Conservation (phyloP, 2,329 filamentous ascomycete species). For the Penicillium corylophilum region DNA sequence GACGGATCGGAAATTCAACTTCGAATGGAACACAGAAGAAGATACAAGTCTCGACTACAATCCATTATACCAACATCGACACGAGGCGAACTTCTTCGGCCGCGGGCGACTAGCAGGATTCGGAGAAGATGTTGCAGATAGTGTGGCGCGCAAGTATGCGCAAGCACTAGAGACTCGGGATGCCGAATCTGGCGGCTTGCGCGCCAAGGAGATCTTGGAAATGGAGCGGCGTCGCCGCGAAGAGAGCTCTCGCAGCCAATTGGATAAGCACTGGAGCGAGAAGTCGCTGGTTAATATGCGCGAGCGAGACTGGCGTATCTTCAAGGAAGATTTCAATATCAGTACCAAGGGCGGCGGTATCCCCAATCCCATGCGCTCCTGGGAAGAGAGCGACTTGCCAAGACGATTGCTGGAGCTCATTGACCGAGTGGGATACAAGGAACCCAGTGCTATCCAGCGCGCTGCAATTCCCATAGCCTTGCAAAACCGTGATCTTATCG, state of each 20-base stretch:
- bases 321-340: conserved; percentile 99
- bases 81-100: conserved; percentile 68
- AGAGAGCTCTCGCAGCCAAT: conserved; percentile 66
- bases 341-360: conserved; percentile 87
- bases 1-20: conserved; percentile 97
- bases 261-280: conserved; percentile 94
- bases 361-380: conserved; percentile 94
- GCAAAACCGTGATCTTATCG: conserved; percentile 92
- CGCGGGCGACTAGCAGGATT: conserved; percentile 67
- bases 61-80: conserved; percentile 69
- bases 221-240: conserved; percentile 78
- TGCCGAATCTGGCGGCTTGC: conserved; percentile 68
- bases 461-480: conserved; percentile 94
- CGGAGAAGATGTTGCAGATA: conserved; percentile 56
- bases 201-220: conserved; percentile 78
- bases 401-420: conserved; percentile 77
- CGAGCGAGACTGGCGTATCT: conserved; percentile 97
- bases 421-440: conserved; percentile 80
- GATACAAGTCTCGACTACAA: conserved; percentile 86
- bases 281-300: conserved; percentile 92
- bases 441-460: conserved; percentile 87
- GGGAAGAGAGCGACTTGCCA: conserved; percentile 82
- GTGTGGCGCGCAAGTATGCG: conserved; percentile 57
- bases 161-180: conserved; percentile 73
- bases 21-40: conserved; percentile 94